These are phyloP conservation scores for Plasmodium sp. DNA, from an alignment of 169 alveolate species.

Conservation along the genomic window DNA sequence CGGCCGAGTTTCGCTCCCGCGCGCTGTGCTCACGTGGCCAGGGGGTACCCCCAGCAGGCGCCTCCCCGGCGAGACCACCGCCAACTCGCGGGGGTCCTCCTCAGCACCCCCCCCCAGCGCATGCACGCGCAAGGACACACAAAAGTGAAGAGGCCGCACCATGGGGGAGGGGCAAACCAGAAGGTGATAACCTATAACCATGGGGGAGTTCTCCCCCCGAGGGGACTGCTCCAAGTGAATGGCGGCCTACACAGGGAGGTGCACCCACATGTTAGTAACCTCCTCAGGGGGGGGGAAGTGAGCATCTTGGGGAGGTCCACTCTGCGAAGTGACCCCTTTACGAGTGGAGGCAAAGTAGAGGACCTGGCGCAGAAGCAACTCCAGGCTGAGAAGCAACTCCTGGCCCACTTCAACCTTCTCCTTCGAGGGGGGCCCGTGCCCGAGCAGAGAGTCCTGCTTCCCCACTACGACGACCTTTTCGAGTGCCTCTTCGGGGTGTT, in stretches of 20 bases:
- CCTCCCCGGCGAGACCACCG: neutral
- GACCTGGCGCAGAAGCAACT: no score
- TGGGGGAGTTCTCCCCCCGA: neutral
- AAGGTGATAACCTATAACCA: neutral
- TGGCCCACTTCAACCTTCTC: neutral
- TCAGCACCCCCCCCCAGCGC: neutral
- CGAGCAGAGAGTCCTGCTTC: neutral
- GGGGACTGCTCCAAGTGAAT: neutral
- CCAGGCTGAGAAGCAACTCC: neutral
- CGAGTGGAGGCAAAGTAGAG: neutral
- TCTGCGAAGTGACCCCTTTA: neutral
- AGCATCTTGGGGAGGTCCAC: neutral
- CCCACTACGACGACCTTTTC: constrained; percentile 10
- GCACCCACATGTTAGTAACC: neutral
- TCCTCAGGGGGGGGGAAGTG: neutral
- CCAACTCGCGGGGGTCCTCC: neutral
- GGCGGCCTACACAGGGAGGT: neutral
- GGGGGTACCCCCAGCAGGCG: neutral
- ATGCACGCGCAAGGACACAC: neutral
- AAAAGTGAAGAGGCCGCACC: neutral
- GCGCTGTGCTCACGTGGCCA: neutral
- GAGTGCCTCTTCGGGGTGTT: neutral
- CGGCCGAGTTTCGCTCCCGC: no score
- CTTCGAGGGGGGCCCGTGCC: neutral
- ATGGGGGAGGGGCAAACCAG: neutral